A percentile compares a stretch with the other conserved stretches of the same genome.
Evolutionary conservation across 2,329 filamentous ascomycete species (phyloP).

Genomic region (Botrytis sinoallii): DNA sequence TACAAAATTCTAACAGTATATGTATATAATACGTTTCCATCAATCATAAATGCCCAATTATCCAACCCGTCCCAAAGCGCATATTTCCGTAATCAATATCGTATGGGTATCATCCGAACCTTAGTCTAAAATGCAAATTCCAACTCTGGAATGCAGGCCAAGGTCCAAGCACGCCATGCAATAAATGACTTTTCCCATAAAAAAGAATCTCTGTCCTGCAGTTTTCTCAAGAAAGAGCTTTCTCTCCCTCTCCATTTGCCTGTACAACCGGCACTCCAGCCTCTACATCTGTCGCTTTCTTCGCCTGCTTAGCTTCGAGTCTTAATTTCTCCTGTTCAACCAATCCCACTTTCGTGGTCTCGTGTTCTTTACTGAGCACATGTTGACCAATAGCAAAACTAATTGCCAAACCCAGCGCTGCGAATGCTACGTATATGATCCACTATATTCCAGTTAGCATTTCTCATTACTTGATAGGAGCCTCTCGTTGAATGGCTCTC

Average conservation of each 20-base stretch:
- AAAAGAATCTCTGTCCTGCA: not conserved
- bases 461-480: not conserved
- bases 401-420: slow-evolving; percentile 39
- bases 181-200: not conserved
- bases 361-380: slow-evolving; percentile 48
- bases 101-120: not conserved
- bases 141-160: not conserved
- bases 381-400: slow-evolving; percentile 45
- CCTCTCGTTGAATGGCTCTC: rapidly evolving
- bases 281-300: slow-evolving; percentile 17
- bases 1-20: not conserved
- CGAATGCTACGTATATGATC: slow-evolving; percentile 36
- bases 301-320: slow-evolving; percentile 23
- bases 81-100: not conserved
- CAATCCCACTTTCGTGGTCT: slow-evolving; percentile 49
- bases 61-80: not conserved
- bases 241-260: slow-evolving; percentile 11
- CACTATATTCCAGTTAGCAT: slow-evolving; percentile 23
- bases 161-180: not conserved
- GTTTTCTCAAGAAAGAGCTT: not conserved
- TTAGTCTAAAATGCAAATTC: not conserved
- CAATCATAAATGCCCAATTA: not conserved
- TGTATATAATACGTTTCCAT: not conserved
- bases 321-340: slow-evolving; percentile 30
- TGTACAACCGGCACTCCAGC: slow-evolving; percentile 6